These are phyloP conservation scores for Phytophthora meadii DNA, from an alignment of 352 stramenopile genomes.

Conservation along the genomic window DNA sequence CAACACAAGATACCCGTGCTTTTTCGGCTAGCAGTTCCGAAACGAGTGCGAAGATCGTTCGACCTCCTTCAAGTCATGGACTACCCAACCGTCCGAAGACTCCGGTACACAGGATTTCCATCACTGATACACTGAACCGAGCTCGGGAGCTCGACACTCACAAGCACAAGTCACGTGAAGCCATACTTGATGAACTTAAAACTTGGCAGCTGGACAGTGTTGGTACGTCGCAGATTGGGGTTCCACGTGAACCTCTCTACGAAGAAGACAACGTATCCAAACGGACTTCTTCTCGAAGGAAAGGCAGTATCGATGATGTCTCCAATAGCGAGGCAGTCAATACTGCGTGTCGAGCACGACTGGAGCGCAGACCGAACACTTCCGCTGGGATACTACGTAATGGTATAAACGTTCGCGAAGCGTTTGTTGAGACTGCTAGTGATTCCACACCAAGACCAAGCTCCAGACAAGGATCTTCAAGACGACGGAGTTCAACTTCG, in stretches of 20 bases:
- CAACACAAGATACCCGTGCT: neutral
- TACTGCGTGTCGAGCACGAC: conserved; percentile 10
- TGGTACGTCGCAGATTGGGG: conserved; percentile 45
- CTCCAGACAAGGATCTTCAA: conserved; percentile 27
- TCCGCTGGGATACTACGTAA: conserved; percentile 58
- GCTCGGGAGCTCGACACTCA: conserved; percentile 68
- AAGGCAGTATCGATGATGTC: conserved; percentile 35
- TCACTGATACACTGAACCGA: conserved; percentile 81
- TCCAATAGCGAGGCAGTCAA: neutral
- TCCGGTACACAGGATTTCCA: conserved; percentile 64
- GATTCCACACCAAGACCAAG: conserved; percentile 16
- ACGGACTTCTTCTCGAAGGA: conserved; percentile 24
- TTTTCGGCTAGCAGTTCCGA: neutral
- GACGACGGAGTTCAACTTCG: conserved; percentile 11
- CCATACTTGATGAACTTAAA: conserved; percentile 70
- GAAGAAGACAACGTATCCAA: conserved; percentile 7
- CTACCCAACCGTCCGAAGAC: conserved; percentile 56
- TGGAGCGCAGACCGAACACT: conserved; percentile 55
- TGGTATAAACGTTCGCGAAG: conserved; percentile 50
- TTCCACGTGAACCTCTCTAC: conserved; percentile 36
- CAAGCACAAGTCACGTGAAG: conserved; percentile 66
- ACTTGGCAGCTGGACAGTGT: conserved; percentile 71
- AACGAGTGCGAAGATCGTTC: conserved; percentile 7
- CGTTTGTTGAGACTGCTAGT: conserved; percentile 50
- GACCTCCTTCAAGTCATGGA: conserved; percentile 21